phyloP scores from a whole-genome alignment of 2,329 filamentous ascomycete species.

The Ophiocordyceps camponoti-saundersi region DNA sequence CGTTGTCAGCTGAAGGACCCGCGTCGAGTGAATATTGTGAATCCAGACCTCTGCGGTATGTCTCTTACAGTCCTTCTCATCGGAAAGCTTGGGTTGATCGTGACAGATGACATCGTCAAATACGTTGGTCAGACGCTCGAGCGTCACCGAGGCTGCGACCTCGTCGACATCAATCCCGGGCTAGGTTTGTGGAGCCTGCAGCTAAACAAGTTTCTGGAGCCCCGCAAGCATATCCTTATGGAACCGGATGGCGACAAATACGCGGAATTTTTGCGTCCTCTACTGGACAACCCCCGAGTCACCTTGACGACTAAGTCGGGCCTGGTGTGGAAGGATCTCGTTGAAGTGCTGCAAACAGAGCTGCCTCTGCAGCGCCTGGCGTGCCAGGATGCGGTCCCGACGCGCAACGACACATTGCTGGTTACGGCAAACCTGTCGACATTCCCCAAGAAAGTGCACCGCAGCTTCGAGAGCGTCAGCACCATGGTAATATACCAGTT shows the following conservation, averaged over 20 bases:
- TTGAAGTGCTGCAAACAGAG: slow-evolving; percentile 28
- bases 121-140: slow-evolving; percentile 54
- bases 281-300: slow-evolving; percentile 23
- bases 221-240: slow-evolving; percentile 68
- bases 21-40: slow-evolving; percentile 34
- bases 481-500: slow-evolving; percentile 45
- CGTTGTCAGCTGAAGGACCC: slow-evolving; percentile 1
- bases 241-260: slow-evolving; percentile 51
- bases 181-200: slow-evolving; percentile 61
- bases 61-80: neutral
- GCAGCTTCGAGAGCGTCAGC: slow-evolving; percentile 36
- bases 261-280: slow-evolving; percentile 38
- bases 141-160: slow-evolving; percentile 60
- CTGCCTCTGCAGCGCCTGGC: slow-evolving; percentile 36
- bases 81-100: neutral
- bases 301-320: slow-evolving; percentile 35
- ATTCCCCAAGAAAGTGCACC: slow-evolving; percentile 30
- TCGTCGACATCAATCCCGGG: slow-evolving; percentile 78
- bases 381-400: slow-evolving; percentile 19
- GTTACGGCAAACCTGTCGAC: slow-evolving; percentile 51
- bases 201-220: slow-evolving; percentile 57
- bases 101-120: slow-evolving; percentile 47
- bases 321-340: slow-evolving; percentile 42
- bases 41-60: slow-evolving; percentile 31
- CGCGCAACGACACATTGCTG: slow-evolving; percentile 56